These are phyloP conservation scores for Pleurostoma richardsiae DNA, from an alignment of 2,329 filamentous ascomycete species.

Conservation along the genomic window DNA sequence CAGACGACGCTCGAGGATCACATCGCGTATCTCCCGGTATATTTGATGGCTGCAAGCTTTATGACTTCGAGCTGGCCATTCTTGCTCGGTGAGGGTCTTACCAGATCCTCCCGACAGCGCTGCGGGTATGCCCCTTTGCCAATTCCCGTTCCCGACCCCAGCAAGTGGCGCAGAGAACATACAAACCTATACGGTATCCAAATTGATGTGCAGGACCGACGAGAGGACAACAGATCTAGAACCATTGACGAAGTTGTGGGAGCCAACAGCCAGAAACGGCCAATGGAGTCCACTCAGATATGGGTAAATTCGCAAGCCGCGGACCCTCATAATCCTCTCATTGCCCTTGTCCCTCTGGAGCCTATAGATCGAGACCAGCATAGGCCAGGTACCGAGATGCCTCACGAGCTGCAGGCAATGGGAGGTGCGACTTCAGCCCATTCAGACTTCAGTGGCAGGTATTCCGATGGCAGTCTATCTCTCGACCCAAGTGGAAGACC, in stretches of 20 bases:
- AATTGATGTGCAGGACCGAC: background rate
- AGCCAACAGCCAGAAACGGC: no score
- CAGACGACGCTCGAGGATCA: background rate
- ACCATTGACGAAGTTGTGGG: no score
- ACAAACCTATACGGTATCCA: background rate
- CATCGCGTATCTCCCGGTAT: constrained; percentile 2
- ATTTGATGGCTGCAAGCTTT: constrained; percentile 2
- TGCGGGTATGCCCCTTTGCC: background rate
- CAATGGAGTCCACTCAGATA: no score
- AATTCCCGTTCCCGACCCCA: background rate
- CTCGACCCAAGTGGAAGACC: background rate
- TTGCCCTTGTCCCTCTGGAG: background rate
- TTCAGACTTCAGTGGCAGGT: background rate
- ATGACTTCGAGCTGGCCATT: constrained; percentile 4
- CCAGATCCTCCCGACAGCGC: background rate
- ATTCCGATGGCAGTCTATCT: constrained; percentile 1
- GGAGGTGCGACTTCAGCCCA: background rate
- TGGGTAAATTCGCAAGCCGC: no score
- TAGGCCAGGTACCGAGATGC: no score
- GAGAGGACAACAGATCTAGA: background rate
- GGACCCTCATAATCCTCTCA: background rate
- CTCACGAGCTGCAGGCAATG: background rate
- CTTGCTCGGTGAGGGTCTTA: background rate
- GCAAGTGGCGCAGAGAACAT: background rate
- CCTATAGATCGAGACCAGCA: background rate